Percentiles rank a stretch among this genome's conserved stretches.
Evolutionary conservation across 1,284 basidiomycete species (phyloP).

Genomic region (Cystobasidium sp.): DNA sequence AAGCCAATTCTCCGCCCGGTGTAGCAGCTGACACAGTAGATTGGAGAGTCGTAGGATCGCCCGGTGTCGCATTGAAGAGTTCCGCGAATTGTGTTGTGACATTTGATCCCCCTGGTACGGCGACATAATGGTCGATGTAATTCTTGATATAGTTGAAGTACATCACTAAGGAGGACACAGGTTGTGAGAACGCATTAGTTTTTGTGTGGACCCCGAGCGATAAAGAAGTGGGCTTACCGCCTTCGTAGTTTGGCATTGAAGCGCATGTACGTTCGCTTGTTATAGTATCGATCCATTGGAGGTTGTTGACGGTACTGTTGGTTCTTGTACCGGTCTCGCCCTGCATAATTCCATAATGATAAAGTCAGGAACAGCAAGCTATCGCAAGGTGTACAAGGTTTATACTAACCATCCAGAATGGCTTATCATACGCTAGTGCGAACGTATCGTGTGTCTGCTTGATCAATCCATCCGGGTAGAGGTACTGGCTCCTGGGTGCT

Average conservation of each 20-base stretch:
- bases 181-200: not conserved
- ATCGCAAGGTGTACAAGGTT: not conserved
- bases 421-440: slow-evolving; percentile 28
- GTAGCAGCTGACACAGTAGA: not conserved
- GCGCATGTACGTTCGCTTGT: slow-evolving; percentile 48
- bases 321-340: slow-evolving; percentile 41
- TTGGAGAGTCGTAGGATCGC: slow-evolving; percentile 8
- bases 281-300: slow-evolving; percentile 54
- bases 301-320: slow-evolving; percentile 46
- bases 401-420: slow-evolving; percentile 31
- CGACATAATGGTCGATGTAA: slow-evolving; percentile 34
- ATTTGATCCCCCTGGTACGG: slow-evolving; percentile 19
- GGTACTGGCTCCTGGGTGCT: slow-evolving; percentile 18
- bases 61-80: slow-evolving; percentile 27
- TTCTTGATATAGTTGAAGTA: slow-evolving; percentile 34
- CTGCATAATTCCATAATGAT: slow-evolving; percentile 3
- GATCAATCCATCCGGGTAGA: slow-evolving; percentile 22
- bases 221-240: slow-evolving; percentile 49
- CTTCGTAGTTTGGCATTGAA: slow-evolving; percentile 53
- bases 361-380: not conserved
- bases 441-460: slow-evolving; percentile 39
- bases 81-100: slow-evolving; percentile 23
- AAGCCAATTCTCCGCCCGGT: slow-evolving; percentile 15
- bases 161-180: not conserved
- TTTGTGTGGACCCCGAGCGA: slow-evolving; percentile 50